These are phyloP conservation scores for Arthrobotrys sphaeroides DNA, from an alignment of 2,329 filamentous ascomycete genomes.

Conservation along the genomic window DNA sequence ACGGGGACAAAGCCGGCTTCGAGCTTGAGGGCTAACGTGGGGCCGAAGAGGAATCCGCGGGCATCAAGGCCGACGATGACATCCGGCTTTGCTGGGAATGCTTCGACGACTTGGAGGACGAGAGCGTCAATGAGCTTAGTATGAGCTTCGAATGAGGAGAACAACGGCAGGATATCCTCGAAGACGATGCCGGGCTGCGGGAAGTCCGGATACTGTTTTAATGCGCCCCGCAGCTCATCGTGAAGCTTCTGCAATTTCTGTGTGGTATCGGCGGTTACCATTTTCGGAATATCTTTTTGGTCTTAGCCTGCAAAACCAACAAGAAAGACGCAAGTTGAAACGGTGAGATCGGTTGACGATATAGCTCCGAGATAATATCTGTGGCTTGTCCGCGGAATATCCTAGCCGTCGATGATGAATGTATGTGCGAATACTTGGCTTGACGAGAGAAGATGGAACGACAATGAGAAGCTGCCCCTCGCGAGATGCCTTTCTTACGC, in stretches of 20 bases:
- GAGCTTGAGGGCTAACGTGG: slow-evolving; percentile 82
- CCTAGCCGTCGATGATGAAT: background rate
- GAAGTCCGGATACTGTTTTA: slow-evolving; percentile 91
- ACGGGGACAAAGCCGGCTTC: slow-evolving; percentile 90
- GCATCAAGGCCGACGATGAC: slow-evolving; percentile 93
- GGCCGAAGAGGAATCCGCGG: slow-evolving; percentile 93
- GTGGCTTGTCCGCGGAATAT: background rate
- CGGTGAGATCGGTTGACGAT: background rate
- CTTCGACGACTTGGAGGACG: slow-evolving; percentile 78
- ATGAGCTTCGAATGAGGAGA: slow-evolving; percentile 79
- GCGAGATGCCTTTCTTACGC: slow-evolving; percentile 3
- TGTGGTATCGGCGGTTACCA: slow-evolving; percentile 30
- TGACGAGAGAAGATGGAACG: background rate
- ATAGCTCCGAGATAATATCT: background rate
- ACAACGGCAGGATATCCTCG: slow-evolving; percentile 97
- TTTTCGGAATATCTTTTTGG: slow-evolving; percentile 18
- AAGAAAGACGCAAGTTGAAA: slow-evolving; percentile 1
- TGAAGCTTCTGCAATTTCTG: slow-evolving; percentile 37
- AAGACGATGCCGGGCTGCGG: slow-evolving; percentile 92
- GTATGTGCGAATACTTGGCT: background rate
- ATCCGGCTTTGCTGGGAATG: slow-evolving; percentile 73
- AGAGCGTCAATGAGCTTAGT: slow-evolving; percentile 81
- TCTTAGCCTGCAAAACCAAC: slow-evolving; percentile 14
- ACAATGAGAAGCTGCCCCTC: background rate
- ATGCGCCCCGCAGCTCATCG: slow-evolving; percentile 69